Base-by-base conservation (phyloP, 2,329 filamentous ascomycete species). In the Ambrosiella xylebori region DNA sequence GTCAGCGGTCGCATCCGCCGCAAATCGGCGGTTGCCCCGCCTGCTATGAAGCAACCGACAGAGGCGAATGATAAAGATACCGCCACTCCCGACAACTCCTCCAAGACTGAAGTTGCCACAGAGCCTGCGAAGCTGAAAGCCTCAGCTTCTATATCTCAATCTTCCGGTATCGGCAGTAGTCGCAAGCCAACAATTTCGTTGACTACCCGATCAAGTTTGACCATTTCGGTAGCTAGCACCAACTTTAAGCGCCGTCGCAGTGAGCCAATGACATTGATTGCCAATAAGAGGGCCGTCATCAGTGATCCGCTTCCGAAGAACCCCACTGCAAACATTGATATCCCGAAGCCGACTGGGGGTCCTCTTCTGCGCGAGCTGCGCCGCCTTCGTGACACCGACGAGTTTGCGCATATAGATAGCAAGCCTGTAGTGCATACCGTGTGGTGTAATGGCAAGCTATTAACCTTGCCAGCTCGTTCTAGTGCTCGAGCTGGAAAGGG, bases 401-500 rank as follows among this genome's bases (percentile, higher is more conserved):
- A 84, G 64, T 84, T 75, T 61, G 71, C 76, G 0, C 74, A 76
- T 52, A 76, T 82, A 19, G 81, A 84, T 57, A 75, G 74, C 12
- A 71, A 74, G 56, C 79, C 79, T 4, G 75, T 84, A 3, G 49
- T 77, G 7, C 73, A 78, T 62, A 81, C 78, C 1, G 73, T 81
- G 35, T 84, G 81, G 81, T 78, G 77, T 64, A 84, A 83, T 62
- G 81, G 81, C 59, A 84, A 84, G 65, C 77, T 75, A 59, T 70
- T 84, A 45, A 71, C 75, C 3, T 15, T 59, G 44, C 72, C 72
- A 59, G 72, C 72, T 55, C 70, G 70, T 44, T 65, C 69, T 2
- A 65, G 68, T 0, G 67, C 69, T 41, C 69, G 72, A 47, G 70
- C 70, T 5, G 67, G 64, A 54, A 74, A 71, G 63, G 44, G 44